These are phyloP conservation scores for Neopestalotiopsis sp. DNA, from an alignment of 2,329 filamentous ascomycete genomes.

Conservation along the genomic window DNA sequence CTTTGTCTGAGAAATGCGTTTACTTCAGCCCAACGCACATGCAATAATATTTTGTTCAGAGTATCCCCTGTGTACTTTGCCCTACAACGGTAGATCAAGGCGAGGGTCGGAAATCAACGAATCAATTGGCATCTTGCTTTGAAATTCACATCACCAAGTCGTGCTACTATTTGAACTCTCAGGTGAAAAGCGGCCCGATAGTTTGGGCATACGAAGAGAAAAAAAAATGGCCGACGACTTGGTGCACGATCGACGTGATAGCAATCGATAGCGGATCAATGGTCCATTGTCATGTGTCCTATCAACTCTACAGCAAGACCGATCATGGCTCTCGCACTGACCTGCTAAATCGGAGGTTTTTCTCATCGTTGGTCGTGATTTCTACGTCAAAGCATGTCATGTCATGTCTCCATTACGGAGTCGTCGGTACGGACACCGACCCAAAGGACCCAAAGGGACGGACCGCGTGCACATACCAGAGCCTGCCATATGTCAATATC, in stretches of 20 bases:
- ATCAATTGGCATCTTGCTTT: no score
- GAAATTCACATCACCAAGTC: not conserved
- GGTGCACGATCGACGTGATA: not conserved
- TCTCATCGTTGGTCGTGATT: not conserved
- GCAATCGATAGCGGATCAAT: not conserved
- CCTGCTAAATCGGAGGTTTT: not conserved
- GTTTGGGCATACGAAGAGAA: not conserved
- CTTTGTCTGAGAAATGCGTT: not conserved
- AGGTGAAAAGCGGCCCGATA: not conserved
- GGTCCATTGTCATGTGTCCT: not conserved
- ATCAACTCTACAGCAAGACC: not conserved
- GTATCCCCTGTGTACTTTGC: no score
- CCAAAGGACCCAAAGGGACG: not conserved
- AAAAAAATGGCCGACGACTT: not conserved
- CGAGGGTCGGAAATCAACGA: no score
- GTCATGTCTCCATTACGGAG: not conserved
- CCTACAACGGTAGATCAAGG: no score
- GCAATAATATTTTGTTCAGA: no score
- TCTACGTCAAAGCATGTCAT: not conserved
- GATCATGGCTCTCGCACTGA: not conserved
- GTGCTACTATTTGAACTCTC: not conserved
- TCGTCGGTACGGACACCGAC: not conserved
- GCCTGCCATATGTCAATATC: not conserved
- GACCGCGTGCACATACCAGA: conserved; percentile 1
- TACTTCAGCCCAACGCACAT: no score